Conservation (phyloP, 805 yeast species). For the Sungouiella thailandica region DNA sequence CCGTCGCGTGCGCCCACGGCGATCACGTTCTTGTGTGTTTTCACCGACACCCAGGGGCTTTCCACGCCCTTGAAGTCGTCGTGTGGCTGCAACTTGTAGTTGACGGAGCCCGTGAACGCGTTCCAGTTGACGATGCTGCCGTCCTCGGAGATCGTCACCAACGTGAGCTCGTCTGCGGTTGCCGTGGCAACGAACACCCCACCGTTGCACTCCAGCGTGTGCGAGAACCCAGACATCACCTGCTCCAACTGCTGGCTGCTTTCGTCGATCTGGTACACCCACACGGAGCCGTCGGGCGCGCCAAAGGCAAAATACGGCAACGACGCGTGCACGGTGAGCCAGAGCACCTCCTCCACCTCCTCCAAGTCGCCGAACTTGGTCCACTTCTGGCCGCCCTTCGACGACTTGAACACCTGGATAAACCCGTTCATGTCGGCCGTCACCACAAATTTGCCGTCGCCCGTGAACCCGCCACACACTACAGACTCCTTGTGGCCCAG, state of each 20-base stretch:
- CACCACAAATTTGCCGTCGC: conserved; percentile 73
- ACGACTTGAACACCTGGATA: conserved; percentile 64
- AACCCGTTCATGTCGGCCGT: conserved; percentile 96
- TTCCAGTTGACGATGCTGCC: conserved; percentile 87
- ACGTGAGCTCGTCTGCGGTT: conserved; percentile 48
- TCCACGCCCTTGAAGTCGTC: conserved; percentile 65
- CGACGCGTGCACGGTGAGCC: conserved; percentile 77
- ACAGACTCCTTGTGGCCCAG: conserved; percentile 86
- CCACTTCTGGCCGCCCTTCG: conserved; percentile 84
- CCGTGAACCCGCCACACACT: conserved; percentile 74
- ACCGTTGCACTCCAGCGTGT: conserved; percentile 72
- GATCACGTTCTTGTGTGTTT: conserved; percentile 47
- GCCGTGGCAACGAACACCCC: conserved; percentile 68
- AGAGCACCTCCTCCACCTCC: conserved; percentile 86
- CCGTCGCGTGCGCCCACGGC: conserved; percentile 92
- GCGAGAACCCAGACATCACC: conserved; percentile 75
- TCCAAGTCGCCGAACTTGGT: conserved; percentile 60
- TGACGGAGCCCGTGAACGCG: conserved; percentile 67
- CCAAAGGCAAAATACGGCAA: conserved; percentile 87
- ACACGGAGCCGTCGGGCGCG: conserved; percentile 86
- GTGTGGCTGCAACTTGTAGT: conserved; percentile 58
- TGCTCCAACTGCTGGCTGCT: conserved; percentile 47
- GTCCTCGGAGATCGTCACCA: conserved; percentile 80
- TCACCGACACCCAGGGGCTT: conserved; percentile 85
- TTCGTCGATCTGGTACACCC: conserved; percentile 79